These are phyloP conservation scores for Penicillium tannophilum DNA, from an alignment of 495 filamentous ascomycete genomes.

Conservation along the genomic window DNA sequence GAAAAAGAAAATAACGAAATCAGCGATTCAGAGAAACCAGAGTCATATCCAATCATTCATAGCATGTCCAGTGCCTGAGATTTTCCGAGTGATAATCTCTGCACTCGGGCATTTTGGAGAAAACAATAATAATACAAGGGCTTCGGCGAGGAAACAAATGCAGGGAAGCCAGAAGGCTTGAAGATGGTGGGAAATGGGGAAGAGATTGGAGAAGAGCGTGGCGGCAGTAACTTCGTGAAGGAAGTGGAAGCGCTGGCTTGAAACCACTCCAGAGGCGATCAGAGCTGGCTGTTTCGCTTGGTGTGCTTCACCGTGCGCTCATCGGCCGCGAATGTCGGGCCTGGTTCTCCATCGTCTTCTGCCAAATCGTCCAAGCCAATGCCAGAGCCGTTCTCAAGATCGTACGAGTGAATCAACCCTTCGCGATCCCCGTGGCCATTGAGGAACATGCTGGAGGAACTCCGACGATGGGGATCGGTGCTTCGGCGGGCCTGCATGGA, in stretches of 20 bases:
- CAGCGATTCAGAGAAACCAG: conserved; percentile 29
- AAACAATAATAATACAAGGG: conserved; percentile 42
- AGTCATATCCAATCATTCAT: conserved; percentile 44
- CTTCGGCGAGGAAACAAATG: conserved; percentile 11
- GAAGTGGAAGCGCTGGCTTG: conserved; percentile 12
- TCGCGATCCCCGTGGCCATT: conserved; percentile 64
- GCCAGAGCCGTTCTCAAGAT: conserved; percentile 66
- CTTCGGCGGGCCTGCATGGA: conserved; percentile 90
- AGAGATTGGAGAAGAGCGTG: conserved; percentile 24
- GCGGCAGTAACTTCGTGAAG: conserved; percentile 28
- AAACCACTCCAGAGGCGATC: conserved; percentile 13
- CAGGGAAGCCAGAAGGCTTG: conserved; percentile 7
- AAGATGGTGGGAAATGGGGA: conserved; percentile 15
- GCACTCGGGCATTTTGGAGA: conserved; percentile 33
- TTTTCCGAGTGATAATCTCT: conserved; percentile 20
- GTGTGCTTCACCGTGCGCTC: conserved; percentile 34
- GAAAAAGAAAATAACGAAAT: conserved; percentile 23
- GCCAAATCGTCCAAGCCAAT: conserved; percentile 69
- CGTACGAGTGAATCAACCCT: conserved; percentile 81
- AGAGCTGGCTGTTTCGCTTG: conserved; percentile 44
- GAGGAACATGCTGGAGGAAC: conserved; percentile 58
- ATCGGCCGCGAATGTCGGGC: conserved; percentile 39
- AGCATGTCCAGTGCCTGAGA: conserved; percentile 36
- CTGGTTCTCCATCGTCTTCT: conserved; percentile 65
- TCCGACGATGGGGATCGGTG: conserved; percentile 54